Percentiles rank a stretch among this genome's conserved stretches.
Evolutionary conservation across 2,329 filamentous ascomycete species (phyloP).

Genomic region (Penicillium sp.): DNA sequence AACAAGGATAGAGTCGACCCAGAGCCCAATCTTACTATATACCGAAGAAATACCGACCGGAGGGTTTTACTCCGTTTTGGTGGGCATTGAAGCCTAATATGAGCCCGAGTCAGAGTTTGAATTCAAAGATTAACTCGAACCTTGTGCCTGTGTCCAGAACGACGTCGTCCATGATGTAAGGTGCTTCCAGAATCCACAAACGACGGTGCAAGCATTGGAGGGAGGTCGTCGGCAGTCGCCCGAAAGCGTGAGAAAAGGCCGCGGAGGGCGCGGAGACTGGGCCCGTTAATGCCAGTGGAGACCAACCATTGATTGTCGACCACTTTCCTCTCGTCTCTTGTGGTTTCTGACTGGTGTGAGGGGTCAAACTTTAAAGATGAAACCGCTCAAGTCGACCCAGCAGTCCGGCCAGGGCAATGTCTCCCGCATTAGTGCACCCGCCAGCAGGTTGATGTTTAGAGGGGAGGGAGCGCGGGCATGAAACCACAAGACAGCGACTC

Average conservation of each 20-base stretch:
- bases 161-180: not conserved
- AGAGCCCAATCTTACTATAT: not conserved
- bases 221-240: not conserved
- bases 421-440: conserved; percentile 32
- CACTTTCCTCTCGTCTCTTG: not conserved
- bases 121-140: not conserved
- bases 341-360: conserved; percentile 6
- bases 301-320: not conserved
- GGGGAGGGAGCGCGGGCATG: not conserved
- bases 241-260: not conserved
- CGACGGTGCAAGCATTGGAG: not conserved
- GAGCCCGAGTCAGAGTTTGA: not conserved
- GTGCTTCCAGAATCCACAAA: not conserved
- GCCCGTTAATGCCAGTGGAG: not conserved
- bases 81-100: not conserved
- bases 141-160: not conserved
- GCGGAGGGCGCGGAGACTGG: not conserved
- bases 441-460: conserved; percentile 24
- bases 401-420: conserved; percentile 35
- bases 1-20: not conserved
- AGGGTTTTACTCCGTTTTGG: not conserved
- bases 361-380: conserved; percentile 29
- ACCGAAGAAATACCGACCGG: conserved; percentile 9
- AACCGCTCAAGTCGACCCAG: conserved; percentile 31
- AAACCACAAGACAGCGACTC: not conserved